Percentiles rank a stretch among this genome's conserved stretches.
These are phyloP conservation scores for Paralagenidium karlingii DNA, from an alignment of 352 stramenopile genomes.

Conservation along the genomic window DNA sequence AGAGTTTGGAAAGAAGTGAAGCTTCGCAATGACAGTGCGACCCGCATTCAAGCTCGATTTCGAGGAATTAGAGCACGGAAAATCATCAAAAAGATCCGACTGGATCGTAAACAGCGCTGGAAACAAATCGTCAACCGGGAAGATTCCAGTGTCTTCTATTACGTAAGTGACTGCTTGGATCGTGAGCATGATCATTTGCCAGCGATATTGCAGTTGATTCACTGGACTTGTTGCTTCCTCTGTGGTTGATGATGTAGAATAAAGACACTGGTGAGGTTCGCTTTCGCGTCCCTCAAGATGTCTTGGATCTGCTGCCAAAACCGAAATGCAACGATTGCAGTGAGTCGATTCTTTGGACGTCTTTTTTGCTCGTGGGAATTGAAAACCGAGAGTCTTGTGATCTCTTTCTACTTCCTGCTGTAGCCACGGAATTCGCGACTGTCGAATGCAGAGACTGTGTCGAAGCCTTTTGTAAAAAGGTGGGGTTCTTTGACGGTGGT, in stretches of 20 bases:
- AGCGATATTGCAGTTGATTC: not conserved
- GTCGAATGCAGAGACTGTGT: constrained; percentile 84
- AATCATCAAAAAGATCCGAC: constrained; percentile 28
- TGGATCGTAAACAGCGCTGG: constrained; percentile 77
- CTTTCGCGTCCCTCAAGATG: constrained; percentile 81
- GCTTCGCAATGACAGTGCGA: constrained; percentile 51
- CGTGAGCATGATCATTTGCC: not conserved
- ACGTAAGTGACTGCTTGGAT: constrained; percentile 22
- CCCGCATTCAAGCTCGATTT: constrained; percentile 61
- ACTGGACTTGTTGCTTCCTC: constrained; percentile 1
- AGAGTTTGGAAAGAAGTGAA: constrained; percentile 27
- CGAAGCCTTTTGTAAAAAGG: constrained; percentile 82
- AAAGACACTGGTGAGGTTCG: constrained; percentile 87
- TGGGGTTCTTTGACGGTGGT: constrained; percentile 9
- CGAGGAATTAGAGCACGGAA: constrained; percentile 55
- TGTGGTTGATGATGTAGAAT: constrained; percentile 34
- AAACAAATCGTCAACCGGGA: constrained; percentile 83
- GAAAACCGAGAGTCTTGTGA: not conserved
- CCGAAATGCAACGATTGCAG: constrained; percentile 86
- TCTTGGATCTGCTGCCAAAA: constrained; percentile 83
- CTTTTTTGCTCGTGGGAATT: not conserved
- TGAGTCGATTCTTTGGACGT: constrained; percentile 6
- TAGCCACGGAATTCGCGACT: constrained; percentile 13
- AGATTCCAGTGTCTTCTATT: constrained; percentile 79
- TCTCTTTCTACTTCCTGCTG: constrained; percentile 3